These are phyloP conservation scores for Beauveria scarabaeidicola DNA, from an alignment of 2,329 filamentous ascomycete species.

Conservation along the genomic window DNA sequence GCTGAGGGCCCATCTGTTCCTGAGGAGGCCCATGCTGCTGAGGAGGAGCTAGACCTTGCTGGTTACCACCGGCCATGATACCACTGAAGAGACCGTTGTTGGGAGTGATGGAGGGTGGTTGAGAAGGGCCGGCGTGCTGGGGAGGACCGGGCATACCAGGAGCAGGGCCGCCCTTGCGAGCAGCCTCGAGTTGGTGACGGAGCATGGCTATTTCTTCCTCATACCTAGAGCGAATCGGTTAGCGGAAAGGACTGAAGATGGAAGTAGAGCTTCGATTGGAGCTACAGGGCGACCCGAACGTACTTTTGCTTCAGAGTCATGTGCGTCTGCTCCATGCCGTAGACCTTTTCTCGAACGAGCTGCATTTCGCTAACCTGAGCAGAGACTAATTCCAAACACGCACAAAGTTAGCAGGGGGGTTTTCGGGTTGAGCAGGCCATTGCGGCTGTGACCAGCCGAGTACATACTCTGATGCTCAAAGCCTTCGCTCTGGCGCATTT, in stretches of 20 bases:
- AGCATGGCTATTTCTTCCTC: slow-evolving; percentile 84
- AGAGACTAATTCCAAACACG: slow-evolving; percentile 52
- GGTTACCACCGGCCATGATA: slow-evolving; percentile 85
- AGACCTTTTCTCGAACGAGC: slow-evolving; percentile 87
- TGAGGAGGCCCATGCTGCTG: slow-evolving; percentile 60
- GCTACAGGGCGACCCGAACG: not conserved
- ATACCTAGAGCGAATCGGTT: slow-evolving; percentile 52
- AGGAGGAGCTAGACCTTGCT: slow-evolving; percentile 77
- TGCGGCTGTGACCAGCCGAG: slow-evolving; percentile 6
- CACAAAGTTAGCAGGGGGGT: slow-evolving; percentile 17
- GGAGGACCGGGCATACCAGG: slow-evolving; percentile 57
- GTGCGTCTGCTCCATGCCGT: slow-evolving; percentile 83
- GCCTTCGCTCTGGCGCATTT: slow-evolving; percentile 71
- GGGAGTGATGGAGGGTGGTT: slow-evolving; percentile 81
- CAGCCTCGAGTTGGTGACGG: slow-evolving; percentile 75
- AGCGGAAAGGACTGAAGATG: not conserved
- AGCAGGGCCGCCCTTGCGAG: slow-evolving; percentile 54
- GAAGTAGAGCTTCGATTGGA: slow-evolving; percentile 23
- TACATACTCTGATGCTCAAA: slow-evolving; percentile 90
- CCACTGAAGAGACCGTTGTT: slow-evolving; percentile 90
- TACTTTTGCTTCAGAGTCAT: slow-evolving; percentile 87
- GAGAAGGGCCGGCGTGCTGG: slow-evolving; percentile 69
- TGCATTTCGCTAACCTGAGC: slow-evolving; percentile 93
- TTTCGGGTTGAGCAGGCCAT: not conserved
- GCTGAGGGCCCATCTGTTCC: slow-evolving; percentile 44